Evolutionary conservation across 176 grass and related monocot species (phyloP).

Genomic region (Oryza glumipatula): DNA sequence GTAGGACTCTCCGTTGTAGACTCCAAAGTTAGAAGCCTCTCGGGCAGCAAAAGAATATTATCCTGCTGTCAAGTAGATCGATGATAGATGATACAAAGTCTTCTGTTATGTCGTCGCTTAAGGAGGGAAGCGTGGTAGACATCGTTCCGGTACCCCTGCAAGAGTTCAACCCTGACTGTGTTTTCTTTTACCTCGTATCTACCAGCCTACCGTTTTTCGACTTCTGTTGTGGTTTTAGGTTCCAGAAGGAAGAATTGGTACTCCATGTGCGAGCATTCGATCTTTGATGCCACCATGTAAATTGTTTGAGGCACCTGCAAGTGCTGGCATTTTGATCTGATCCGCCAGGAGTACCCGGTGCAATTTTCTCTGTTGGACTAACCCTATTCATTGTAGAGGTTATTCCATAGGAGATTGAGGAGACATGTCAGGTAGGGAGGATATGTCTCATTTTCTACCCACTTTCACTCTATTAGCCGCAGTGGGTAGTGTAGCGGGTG

Average conservation of each 20-base stretch:
- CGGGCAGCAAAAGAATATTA: constrained; percentile 32
- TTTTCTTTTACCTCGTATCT: constrained; percentile 6
- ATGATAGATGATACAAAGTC: constrained; percentile 39
- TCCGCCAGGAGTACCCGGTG: background rate
- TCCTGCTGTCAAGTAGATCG: constrained; percentile 27
- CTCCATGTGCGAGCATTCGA: constrained; percentile 18
- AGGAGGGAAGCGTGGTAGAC: background rate
- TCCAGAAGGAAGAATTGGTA: background rate
- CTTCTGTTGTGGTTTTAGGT: constrained; percentile 35
- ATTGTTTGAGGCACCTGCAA: constrained; percentile 27
- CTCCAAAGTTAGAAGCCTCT: constrained; percentile 39
- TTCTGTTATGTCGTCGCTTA: constrained; percentile 29
- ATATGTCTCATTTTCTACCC: constrained; percentile 39
- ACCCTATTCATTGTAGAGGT: background rate
- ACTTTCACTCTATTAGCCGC: constrained; percentile 35
- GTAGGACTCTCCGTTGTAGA: constrained; percentile 35
- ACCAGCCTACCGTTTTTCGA: background rate
- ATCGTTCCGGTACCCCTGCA: constrained; percentile 31
- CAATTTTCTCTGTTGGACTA: background rate
- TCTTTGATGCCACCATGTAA: constrained; percentile 32
- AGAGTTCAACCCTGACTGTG: constrained; percentile 36
- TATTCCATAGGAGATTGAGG: constrained; percentile 2
- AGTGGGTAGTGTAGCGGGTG: constrained; percentile 31
- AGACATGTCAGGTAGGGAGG: constrained; percentile 13
- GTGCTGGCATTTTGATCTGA: constrained; percentile 23